phyloP scores from a whole-genome alignment of 495 filamentous ascomycete species.

The Jackrogersella multiformis region DNA sequence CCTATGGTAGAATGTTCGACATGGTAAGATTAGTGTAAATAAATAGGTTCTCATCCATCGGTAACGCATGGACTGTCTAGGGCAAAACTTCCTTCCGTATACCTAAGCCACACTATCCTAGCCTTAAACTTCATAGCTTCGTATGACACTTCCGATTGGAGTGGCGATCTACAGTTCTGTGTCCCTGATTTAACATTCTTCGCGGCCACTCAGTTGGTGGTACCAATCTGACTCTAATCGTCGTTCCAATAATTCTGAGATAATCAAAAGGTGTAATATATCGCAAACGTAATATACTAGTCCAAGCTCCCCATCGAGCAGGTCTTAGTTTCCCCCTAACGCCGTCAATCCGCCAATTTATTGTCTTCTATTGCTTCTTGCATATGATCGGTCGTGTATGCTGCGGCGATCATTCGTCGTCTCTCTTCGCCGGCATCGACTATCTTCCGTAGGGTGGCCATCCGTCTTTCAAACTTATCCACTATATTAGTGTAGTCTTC shows the following conservation, averaged over 20 bases:
- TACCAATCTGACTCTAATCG: constrained; percentile 17
- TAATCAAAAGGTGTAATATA: constrained; percentile 6
- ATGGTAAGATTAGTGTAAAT: neutral
- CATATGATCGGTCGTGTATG: constrained; percentile 7
- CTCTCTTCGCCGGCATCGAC: constrained; percentile 56
- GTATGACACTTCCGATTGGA: constrained; percentile 18
- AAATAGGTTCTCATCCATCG: neutral
- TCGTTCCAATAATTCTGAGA: constrained; percentile 14
- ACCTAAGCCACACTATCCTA: constrained; percentile 13
- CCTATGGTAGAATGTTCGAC: neutral
- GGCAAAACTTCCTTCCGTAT: neutral
- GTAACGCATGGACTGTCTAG: neutral
- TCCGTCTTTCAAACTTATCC: constrained; percentile 73
- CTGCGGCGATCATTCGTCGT: constrained; percentile 39
- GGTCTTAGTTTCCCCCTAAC: neutral
- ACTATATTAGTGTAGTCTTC: constrained; percentile 65
- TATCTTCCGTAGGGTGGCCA: constrained; percentile 62
- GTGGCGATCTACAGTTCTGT: constrained; percentile 31
- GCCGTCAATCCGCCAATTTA: constrained; percentile 1
- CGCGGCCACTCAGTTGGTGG: neutral
- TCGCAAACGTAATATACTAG: neutral
- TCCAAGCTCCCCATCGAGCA: constrained; percentile 7
- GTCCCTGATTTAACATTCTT: constrained; percentile 35
- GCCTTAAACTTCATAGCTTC: neutral
- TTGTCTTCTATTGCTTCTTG: constrained; percentile 6